Evolutionary conservation across 140 eudicot genomes (phyloP), one percentile per base, ranked within the genome.

Genomic region (Bidens hawaiensis): DNA sequence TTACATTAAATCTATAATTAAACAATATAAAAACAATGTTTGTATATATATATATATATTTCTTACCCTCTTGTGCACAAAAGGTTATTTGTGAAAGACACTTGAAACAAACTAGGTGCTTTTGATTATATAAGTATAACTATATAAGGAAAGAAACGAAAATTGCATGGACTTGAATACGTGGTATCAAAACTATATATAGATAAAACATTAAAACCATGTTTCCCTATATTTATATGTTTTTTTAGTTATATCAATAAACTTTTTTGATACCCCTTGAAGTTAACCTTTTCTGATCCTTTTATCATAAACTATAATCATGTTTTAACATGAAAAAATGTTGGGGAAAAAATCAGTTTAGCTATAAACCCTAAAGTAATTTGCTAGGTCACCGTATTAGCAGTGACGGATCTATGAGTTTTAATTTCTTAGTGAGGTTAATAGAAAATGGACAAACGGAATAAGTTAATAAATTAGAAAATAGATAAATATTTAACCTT

Each of bases 81-180:
- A 45, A 45, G 28, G 66, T 60, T 68, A 70, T 46, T 48, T 40
- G 14, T 25, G 25, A 51, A 62, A 71, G 76, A 63, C 63, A 64
- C 36, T 36, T 71, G 57, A 46, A 69, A 69, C 76, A 52, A 71
- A 62, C 76, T 21, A 45, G 42, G 14, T 40, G 65, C 70, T 71
- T 52, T 62, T 52, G 40, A 62, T 71, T 62, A 62, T 51, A 28
- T 27, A 30, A 62, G 38, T 47, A 0, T 27, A 45, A 62, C 54
- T 47, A 1, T 47, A 21, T 64, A 42, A 60, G 56, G 76, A 28
- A 41, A 62, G 15, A 71, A 60, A 62, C 42, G 69, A 62, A 52
- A 52, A 18, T 30, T 26, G 15, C 45, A 24, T 71, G 76, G 33
- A 50, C 43, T 17, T 22, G n/a, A 62, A 30, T 50, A 13, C 26